Base-by-base conservation (phyloP, 352 stramenopile species). In the Proteromonas lacertae region DNA sequence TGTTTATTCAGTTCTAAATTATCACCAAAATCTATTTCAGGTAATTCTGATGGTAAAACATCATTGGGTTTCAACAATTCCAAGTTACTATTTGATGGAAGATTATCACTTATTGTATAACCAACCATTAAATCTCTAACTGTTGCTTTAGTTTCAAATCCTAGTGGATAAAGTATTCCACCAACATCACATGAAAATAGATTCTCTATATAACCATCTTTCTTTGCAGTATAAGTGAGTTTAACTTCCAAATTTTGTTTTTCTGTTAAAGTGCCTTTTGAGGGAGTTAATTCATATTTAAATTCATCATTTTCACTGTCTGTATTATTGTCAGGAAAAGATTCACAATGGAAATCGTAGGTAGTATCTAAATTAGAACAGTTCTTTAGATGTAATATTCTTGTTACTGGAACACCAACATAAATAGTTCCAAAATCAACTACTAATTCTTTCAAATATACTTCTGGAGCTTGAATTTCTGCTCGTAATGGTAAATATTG, bases 391-490 rank as follows among this genome's bases (percentile, higher is more conserved):
- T 4, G 18, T 19, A 42, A 6, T 30, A 7, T 8, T 8, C 34
- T 35, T 4, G 2, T 34, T 10, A 42, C 14, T 9, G 24, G 24
- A 2, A 2, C 12, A 13, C 28, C 28, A 9, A 42, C 28, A 23
- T 35, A 42, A 19, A 35, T 25, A 2, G 23, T 6, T 35, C 36
- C 36, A 4, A 42, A 19, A n/a, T 33, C 25, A 21, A 25, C 2
- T 4, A 25, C 2, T 14, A 26, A 12, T 14, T 24, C 25, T 19
- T 17, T 19, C 4, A 34, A 13, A 14, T 32, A 14, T 4, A 21
- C 14, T 12, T 26, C 25, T n/a, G 36, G 36, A 19, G 25, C 7
- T 29, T 42, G 36, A 22, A 42, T 25, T 36, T 42, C 36, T 14
- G 25, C 36, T 19, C 36, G 25, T 9, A 42, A 5, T 10, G 23